Evolutionary conservation across 1,284 basidiomycete genomes (phyloP), one percentile per base, ranked within the genome.

Genomic region (Ganoderma multipileum): DNA sequence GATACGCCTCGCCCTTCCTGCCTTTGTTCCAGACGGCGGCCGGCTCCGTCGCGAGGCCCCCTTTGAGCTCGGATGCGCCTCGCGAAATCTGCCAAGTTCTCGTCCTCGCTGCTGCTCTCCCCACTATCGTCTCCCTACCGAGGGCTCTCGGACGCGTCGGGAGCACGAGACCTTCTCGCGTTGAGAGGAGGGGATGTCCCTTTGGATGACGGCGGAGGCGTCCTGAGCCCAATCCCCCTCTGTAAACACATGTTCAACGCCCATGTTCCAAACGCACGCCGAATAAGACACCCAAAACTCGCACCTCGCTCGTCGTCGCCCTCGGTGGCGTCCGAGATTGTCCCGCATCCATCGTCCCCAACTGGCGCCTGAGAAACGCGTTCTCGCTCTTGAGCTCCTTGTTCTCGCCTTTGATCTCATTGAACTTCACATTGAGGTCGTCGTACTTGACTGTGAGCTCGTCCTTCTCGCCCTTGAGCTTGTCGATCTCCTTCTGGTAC

Each of bases 121-220:
- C n/a, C 18, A 4, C 7, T 8, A 2, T 14, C 11, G 20, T 14
- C 14, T 2, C 7, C 42, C 42, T 18, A 28, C 8, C 14, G 54
- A 11, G 30, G 30, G 4, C 28, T 26, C 61, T 36, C 28, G 6
- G 16, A 55, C 14, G 52, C 52, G 33, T 7, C 33, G 20, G n/a
- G n/a, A 18, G 30, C 20, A 55, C 41, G 52, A 33, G 26, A 38
- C 26, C 16, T 30, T 9, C 52, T 55, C 52, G 38, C 39, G 28
- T 14, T 16, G 16, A 33, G n/a, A 12, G 63, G n/a, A n/a, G 63
- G 42, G 18, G 54, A 30, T 3, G 33, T 18, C 30, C 39, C 39
- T 14, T 41, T 50, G 23, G 47, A 11, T 20, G 64, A 65, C 12
- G 42, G n/a, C 28, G 64, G 64, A 18, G 64, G 64, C 33, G 64